These are phyloP conservation scores for Stachybotrys chartarum DNA, from an alignment of 2,329 filamentous ascomycete genomes.

Conservation along the genomic window DNA sequence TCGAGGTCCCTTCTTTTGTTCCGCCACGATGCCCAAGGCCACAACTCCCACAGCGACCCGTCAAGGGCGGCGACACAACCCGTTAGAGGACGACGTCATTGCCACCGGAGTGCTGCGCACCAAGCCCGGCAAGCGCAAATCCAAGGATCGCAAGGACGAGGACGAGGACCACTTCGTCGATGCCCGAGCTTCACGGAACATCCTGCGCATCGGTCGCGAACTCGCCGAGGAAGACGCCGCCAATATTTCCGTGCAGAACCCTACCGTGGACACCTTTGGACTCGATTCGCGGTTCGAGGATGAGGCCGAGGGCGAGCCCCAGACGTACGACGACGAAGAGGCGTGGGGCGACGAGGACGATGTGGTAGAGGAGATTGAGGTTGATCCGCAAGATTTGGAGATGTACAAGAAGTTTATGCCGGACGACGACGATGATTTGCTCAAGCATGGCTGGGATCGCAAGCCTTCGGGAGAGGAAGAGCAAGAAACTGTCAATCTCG, in stretches of 20 bases:
- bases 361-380: slow-evolving; percentile 63
- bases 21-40: slow-evolving; percentile 69
- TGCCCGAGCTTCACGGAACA: slow-evolving; percentile 79
- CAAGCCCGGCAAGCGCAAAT: slow-evolving; percentile 65
- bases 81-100: slow-evolving; percentile 80
- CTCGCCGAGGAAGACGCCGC: slow-evolving; percentile 70
- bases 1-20: neutral
- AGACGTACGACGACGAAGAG: slow-evolving; percentile 44
- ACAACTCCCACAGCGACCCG: slow-evolving; percentile 50
- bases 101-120: slow-evolving; percentile 64
- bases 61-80: slow-evolving; percentile 71
- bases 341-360: slow-evolving; percentile 78
- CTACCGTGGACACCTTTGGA: slow-evolving; percentile 54
- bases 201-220: slow-evolving; percentile 83
- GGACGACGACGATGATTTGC: slow-evolving; percentile 61
- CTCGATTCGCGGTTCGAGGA: slow-evolving; percentile 70
- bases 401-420: slow-evolving; percentile 88
- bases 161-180: slow-evolving; percentile 71
- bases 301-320: slow-evolving; percentile 38
- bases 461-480: slow-evolving; percentile 35
- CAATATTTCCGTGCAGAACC: slow-evolving; percentile 31
- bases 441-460: slow-evolving; percentile 56
- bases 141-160: slow-evolving; percentile 53
- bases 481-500: slow-evolving; percentile 65
- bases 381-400: slow-evolving; percentile 83